Evolutionary conservation across 345 rosid species (phyloP), one percentile per base, ranked within the genome.

Genomic region (Salix caprea): DNA sequence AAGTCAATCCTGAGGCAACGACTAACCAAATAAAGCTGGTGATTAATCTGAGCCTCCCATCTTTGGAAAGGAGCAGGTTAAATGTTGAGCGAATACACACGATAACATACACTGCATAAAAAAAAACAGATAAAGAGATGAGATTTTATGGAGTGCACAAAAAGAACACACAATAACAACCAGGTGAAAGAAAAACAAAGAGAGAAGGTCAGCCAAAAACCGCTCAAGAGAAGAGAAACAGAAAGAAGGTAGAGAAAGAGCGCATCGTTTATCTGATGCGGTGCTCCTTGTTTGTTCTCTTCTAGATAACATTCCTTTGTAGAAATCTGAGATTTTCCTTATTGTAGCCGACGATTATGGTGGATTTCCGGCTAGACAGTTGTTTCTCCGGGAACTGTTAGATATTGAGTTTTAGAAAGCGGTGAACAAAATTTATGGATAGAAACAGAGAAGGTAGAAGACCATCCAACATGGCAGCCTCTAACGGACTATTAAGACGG

Each of bases 371-470:
- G 64, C 24, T 52, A 36, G 15, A 19, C 30, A 18, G 39, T 28
- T 52, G 39, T 19, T 21, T 50, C 28, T 7, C 18, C 19, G 64
- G 36, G 32, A 28, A 15, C n/a, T 58, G 14, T 10, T 58, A 58
- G 28, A n/a, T 58, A 58, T 58, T 58, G 62, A n/a, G 26, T 58
- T 13, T 23, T 58, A 52, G 14, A 52, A 37, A 21, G 14, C 44
- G 21, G 36, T 32, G 52, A 23, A 64, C 30, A 44, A 69, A 16
- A 16, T 73, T 69, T 61, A 90, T 86, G 91, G 91, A 90, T 36
- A 86, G 82, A 79, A 76, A 21, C 71, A 80, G 84, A 60, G 90
- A 87, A 80, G 82, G 70, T 65, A 85, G 87, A 85, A 82, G 87
- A 81, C 76, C 80, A 65, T 34, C 68, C n/a, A 78, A 54, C 77